Base-by-base conservation (phyloP, 225 moss, liverwort and hornwort genomes). In the Bryoerythrophyllum caledonicum region DNA sequence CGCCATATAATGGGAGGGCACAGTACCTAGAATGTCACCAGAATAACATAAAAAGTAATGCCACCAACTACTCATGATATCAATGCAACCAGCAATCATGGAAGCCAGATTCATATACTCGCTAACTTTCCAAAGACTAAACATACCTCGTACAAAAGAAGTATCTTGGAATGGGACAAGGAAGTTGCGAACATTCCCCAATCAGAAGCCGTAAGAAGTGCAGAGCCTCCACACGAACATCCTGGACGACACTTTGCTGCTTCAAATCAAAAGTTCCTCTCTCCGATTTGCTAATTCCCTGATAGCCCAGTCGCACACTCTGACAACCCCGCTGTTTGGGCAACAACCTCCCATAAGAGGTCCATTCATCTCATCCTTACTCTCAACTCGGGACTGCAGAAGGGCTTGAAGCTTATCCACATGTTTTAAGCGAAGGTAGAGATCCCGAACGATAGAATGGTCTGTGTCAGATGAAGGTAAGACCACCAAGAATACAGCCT, bases 101-200 rank as follows among this genome's bases (percentile, higher is more conserved):
- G 5, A 66, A 55, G 41, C 24, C 32, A 68, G 58, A 41, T 34
- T 51, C 40, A 59, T 13, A 46, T 12, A 23, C 41, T 25, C 19
- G 12, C 10, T 23, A 56, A 53, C 5, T 30, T 56, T 53, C 13
- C 37, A 56, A 81, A 63, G 68, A 78, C 21, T 51, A 71, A n/a
- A 38, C 24, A 15, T 83, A 90, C 90, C 90, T 81, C 55, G 87
- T 87, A 80, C 82, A 82, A 52, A 90, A 87, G 70, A 87, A 90
- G 66, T 51, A 90, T 74, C 79, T 77, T 72, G 90, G 90, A 79
- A 80, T 41, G 71, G 74, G 69, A 68, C 71, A 83, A n/a, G 79
- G 83, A 26, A 85, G 27, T 27, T 74, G 83, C 58, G 70, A 67
- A 69, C 83, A 90, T 75, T 83, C 81, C 63, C 67, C 75, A 41